Conservation (phyloP, 208 protist genomes). For the Leishmania martiniquensis region DNA sequence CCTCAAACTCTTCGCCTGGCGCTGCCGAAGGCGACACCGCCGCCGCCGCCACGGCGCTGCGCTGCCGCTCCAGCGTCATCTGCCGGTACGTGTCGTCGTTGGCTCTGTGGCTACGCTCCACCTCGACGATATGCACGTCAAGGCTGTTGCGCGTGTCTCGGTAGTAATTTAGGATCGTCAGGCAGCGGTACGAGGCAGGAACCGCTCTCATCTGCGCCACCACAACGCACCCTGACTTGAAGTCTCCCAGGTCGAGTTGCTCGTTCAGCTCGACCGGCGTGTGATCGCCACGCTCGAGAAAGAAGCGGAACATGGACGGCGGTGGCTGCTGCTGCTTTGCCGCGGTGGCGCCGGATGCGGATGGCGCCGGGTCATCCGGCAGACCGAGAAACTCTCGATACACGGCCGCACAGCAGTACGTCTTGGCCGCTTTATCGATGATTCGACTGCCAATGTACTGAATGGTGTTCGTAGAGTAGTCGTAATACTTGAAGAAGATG, state of each 20-base stretch:
- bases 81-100: slow-evolving; percentile 36
- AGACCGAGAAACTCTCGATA: slow-evolving; percentile 43
- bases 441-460: slow-evolving; percentile 63
- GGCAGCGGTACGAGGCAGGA: slow-evolving; percentile 35
- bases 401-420: slow-evolving; percentile 42
- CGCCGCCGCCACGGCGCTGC: slow-evolving; percentile 5
- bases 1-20: background rate
- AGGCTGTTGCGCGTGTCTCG: slow-evolving; percentile 28
- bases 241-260: slow-evolving; percentile 32
- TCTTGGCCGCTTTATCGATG: slow-evolving; percentile 43
- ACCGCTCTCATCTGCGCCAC: slow-evolving; percentile 57
- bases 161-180: slow-evolving; percentile 46
- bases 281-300: slow-evolving; percentile 39
- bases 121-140: slow-evolving; percentile 48
- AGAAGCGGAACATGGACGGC: slow-evolving; percentile 38
- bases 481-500: slow-evolving; percentile 84
- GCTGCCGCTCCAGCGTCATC: slow-evolving; percentile 26
- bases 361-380: background rate
- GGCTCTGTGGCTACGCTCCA: slow-evolving; percentile 28
- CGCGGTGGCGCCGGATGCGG: background rate
- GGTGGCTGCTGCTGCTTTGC: slow-evolving; percentile 2
- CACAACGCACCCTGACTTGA: slow-evolving; percentile 37
- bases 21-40: background rate
- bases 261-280: slow-evolving; percentile 34
- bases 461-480: slow-evolving; percentile 54